phyloP scores from a whole-genome alignment of 495 filamentous ascomycete species.

The Lentithecium fluviatile region DNA sequence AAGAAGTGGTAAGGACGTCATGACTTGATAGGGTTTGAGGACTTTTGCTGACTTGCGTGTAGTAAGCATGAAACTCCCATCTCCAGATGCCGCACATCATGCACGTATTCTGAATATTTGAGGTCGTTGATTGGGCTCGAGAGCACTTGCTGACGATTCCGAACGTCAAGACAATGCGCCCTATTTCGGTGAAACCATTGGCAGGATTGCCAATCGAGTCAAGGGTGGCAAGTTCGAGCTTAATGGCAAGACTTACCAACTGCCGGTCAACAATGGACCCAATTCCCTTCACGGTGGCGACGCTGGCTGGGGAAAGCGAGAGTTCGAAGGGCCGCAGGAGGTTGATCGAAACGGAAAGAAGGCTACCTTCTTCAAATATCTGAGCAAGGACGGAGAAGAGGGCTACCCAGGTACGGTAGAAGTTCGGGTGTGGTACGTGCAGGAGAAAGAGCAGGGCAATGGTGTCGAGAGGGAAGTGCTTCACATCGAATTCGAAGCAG shows the following conservation, averaged over 20 bases:
- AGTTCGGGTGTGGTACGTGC: constrained; percentile 73
- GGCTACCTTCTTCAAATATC: constrained; percentile 71
- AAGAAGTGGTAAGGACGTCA: constrained; percentile 38
- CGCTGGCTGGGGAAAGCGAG: constrained; percentile 79
- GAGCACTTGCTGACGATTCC: too few species aligned
- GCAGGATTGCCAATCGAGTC: constrained; percentile 86
- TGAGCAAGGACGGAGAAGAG: constrained; percentile 74
- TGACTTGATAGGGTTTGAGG: too few species aligned
- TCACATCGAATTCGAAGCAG: constrained; percentile 84
- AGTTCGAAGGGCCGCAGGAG: constrained; percentile 72
- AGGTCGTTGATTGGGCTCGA: too few species aligned
- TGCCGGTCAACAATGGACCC: constrained; percentile 71
- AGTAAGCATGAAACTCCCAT: too few species aligned
- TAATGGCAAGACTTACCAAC: constrained; percentile 67
- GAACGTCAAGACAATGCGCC: constrained; percentile 58
- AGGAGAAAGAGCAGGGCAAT: constrained; percentile 61
- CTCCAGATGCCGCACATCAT: too few species aligned
- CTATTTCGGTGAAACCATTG: constrained; percentile 91
- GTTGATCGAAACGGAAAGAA: constrained; percentile 68
- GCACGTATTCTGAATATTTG: too few species aligned
- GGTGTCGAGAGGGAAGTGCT: constrained; percentile 63
- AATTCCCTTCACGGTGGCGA: constrained; percentile 82
- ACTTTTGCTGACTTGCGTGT: too few species aligned
- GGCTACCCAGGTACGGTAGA: constrained; percentile 84
- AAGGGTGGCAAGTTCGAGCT: constrained; percentile 68